phyloP scores from a whole-genome alignment of 805 yeast species.

The Hanseniaspora mollemarum region DNA sequence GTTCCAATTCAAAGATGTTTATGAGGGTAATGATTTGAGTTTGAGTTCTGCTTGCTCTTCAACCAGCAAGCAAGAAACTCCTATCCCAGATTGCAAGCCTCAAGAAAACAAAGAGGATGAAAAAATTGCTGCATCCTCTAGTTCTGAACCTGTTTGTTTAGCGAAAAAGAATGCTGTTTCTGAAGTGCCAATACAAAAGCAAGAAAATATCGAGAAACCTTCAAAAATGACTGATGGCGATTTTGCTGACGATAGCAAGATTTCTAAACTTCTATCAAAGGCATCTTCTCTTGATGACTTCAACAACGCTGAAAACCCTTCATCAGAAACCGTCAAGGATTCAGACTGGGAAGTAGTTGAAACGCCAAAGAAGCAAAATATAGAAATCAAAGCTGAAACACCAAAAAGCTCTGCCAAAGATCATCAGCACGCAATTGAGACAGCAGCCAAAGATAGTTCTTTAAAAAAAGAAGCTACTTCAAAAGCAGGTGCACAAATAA shows the following conservation, averaged over 20 bases:
- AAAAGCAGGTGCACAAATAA: slow-evolving; percentile 13
- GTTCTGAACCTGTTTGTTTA: not conserved
- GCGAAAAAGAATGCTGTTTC: slow-evolving; percentile 19
- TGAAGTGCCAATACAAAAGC: slow-evolving; percentile 21
- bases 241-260: slow-evolving; percentile 24
- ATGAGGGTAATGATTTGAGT: slow-evolving; percentile 58
- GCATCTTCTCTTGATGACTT: slow-evolving; percentile 25
- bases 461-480: not conserved
- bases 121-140: not conserved
- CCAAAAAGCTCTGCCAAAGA: slow-evolving; percentile 12
- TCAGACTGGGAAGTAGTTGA: slow-evolving; percentile 23
- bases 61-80: too few relatives aligned
- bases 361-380: not conserved
- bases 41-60: slow-evolving; percentile 35
- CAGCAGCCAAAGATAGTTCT: not conserved
- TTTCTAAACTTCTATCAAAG: slow-evolving; percentile 25
- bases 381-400: slow-evolving; percentile 17
- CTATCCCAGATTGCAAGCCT: slow-evolving; percentile 25
- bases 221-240: slow-evolving; percentile 21
- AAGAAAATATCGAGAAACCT: slow-evolving; percentile 10
- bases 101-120: not conserved
- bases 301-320: slow-evolving; percentile 30
- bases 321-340: slow-evolving; percentile 25
- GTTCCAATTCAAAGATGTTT: slow-evolving; percentile 61
- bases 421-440: slow-evolving; percentile 3